Conservation (phyloP, 2,329 filamentous ascomycete species). For the Sarocladium oryzae region DNA sequence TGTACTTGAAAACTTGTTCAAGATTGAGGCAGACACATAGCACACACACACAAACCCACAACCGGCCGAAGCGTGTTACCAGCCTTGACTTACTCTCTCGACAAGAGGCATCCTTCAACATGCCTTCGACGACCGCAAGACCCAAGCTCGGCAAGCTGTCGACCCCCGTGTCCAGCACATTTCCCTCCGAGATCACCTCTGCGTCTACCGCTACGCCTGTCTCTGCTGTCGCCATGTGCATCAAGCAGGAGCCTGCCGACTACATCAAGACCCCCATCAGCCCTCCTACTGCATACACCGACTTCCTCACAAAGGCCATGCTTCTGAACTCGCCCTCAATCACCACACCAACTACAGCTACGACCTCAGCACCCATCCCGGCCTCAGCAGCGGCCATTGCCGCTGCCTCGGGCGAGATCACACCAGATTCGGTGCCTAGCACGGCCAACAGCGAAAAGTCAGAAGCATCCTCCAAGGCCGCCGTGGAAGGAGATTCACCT, state of each 20-base stretch:
- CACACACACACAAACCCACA: no score
- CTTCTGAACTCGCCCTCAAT: slow-evolving; percentile 59
- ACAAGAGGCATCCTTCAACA: slow-evolving; percentile 25
- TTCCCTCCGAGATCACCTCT: slow-evolving; percentile 49
- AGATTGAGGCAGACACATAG: background rate
- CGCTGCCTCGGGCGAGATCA: slow-evolving; percentile 41
- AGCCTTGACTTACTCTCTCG: no score
- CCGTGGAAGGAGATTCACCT: slow-evolving; percentile 37
- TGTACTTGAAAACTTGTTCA: background rate
- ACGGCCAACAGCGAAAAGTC: slow-evolving; percentile 50
- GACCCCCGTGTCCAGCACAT: slow-evolving; percentile 56
- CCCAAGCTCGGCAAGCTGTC: slow-evolving; percentile 57
- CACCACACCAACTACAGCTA: slow-evolving; percentile 29
- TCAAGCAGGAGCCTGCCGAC: slow-evolving; percentile 34
- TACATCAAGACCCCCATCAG: slow-evolving; percentile 86
- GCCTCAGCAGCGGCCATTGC: slow-evolving; percentile 24
- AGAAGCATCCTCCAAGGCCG: slow-evolving; percentile 51
- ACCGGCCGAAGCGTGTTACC: no score
- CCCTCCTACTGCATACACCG: slow-evolving; percentile 81
- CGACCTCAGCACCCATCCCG: background rate
- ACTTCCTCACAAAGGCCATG: slow-evolving; percentile 78
- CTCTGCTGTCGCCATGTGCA: slow-evolving; percentile 36
- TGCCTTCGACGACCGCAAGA: slow-evolving; percentile 42
- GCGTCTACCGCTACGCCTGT: slow-evolving; percentile 61
- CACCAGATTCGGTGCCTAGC: slow-evolving; percentile 45